phyloP scores from a whole-genome alignment of 768 basidiomycete species.

The Kwoniella europaea region DNA sequence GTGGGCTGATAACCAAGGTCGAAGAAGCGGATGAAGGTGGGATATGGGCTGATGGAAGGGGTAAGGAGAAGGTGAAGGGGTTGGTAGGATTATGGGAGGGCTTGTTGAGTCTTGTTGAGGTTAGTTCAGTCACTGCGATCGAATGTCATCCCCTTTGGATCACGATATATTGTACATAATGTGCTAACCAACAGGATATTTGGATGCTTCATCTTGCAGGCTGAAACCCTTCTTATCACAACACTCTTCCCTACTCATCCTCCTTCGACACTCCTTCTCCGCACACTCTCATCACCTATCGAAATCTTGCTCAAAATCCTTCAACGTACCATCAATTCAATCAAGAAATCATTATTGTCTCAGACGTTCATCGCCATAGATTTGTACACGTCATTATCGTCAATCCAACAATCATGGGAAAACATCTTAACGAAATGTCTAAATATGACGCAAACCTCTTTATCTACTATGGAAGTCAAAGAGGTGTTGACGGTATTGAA shows the following conservation, averaged over 20 bases:
- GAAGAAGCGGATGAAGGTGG: slow-evolving; percentile 50
- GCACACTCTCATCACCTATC: slow-evolving; percentile 26
- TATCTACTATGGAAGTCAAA: slow-evolving; percentile 15
- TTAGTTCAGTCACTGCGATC: slow-evolving; percentile 25
- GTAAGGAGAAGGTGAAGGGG: slow-evolving; percentile 42
- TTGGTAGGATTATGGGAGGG: slow-evolving; percentile 43
- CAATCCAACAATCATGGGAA: slow-evolving; percentile 41
- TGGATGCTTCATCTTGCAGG: slow-evolving; percentile 23
- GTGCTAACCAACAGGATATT: too few species aligned
- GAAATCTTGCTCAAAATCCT: slow-evolving; percentile 26
- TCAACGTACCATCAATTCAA: slow-evolving; percentile 39
- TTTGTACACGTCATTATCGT: slow-evolving; percentile 44
- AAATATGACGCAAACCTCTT: slow-evolving; percentile 28
- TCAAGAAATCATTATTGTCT: slow-evolving; percentile 48
- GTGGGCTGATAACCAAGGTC: slow-evolving; percentile 39
- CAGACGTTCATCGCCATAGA: slow-evolving; percentile 53
- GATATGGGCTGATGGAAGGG: slow-evolving; percentile 45
- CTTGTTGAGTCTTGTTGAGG: slow-evolving; percentile 48
- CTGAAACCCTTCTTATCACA: slow-evolving; percentile 51
- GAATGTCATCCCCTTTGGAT: too few species aligned
- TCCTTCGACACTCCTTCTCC: slow-evolving; percentile 31
- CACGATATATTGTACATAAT: too few species aligned
- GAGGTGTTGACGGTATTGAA: slow-evolving; percentile 24
- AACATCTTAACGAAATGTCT: slow-evolving; percentile 37
- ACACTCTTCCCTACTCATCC: slow-evolving; percentile 45